A percentile compares a stretch with the other conserved stretches of the same genome.
phyloP scores from a whole-genome alignment of 73 alveolate genomes.

The Paramecium tetraurelia region DNA sequence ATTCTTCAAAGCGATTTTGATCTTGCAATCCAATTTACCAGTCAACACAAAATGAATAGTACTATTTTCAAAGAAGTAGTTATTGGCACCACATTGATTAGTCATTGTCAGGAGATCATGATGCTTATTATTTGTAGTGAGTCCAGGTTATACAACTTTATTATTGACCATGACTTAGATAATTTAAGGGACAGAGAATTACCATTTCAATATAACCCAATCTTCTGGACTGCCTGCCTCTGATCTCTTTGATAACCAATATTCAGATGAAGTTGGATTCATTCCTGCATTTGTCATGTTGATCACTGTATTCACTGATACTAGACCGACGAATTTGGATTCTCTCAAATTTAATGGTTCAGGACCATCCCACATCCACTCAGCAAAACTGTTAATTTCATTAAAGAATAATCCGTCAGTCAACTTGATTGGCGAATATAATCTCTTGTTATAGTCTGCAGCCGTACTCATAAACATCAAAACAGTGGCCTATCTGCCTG shows the following conservation, averaged over 20 bases:
- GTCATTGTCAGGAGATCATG: constrained; percentile 45
- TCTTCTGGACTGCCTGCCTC: constrained; percentile 21
- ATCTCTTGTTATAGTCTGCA: constrained; percentile 50
- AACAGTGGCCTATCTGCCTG: constrained; percentile 33
- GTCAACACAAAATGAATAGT: constrained; percentile 54
- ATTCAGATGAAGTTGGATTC: not conserved
- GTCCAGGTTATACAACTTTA: not conserved
- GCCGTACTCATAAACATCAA: constrained; percentile 48
- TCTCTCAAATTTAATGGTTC: constrained; percentile 59
- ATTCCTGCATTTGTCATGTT: constrained; percentile 31
- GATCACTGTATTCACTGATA: not conserved
- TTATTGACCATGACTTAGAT: not conserved
- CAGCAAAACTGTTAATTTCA: constrained; percentile 34
- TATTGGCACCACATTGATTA: constrained; percentile 56
- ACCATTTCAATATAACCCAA: constrained; percentile 28
- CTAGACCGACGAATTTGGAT: constrained; percentile 24
- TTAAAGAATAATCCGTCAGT: constrained; percentile 56
- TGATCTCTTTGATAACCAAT: constrained; percentile 36
- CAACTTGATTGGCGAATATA: constrained; percentile 43
- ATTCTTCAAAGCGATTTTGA: not conserved
- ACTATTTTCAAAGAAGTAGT: constrained; percentile 41
- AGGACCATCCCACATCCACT: constrained; percentile 61
- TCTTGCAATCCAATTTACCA: constrained; percentile 36
- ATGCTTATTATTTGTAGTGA: not conserved
- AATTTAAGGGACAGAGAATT: not conserved